Evolutionary conservation across 116 monocot genomes (phyloP), one percentile per base, ranked within the genome.

Genomic region (Trichopus zeylanicus): DNA sequence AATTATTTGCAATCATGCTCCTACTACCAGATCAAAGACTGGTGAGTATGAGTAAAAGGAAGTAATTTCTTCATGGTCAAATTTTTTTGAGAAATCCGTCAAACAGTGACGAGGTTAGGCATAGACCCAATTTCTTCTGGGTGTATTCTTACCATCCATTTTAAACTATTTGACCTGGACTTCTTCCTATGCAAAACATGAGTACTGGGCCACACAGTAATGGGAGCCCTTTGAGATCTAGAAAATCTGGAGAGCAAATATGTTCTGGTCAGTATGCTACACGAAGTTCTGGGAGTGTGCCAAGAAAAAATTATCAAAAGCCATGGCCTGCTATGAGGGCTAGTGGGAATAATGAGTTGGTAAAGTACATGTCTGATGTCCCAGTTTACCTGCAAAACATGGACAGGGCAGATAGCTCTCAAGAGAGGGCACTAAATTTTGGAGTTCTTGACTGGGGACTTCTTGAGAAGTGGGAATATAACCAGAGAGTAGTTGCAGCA

Each of bases 361-460:
- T 76, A 48, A 76, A 66, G 18, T 49, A 76, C 56, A 70, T 70
- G 70, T 70, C 70, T 47, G 66, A 46, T 30, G 56, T 76, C 16
- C 76, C 76, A 12, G 29, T 39, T 28, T 76, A 76, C 62, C 70
- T 76, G 30, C 76, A 66, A 25, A 13, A 48, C 21, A 13, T 26
- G 25, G 61, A 65, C 28, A 55, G 7, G 12, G 65, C 48, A 49
- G 66, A 66, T 15, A 31, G 46, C 33, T 24, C 61, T 61, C 72
- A 81, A 15, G 76, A 66, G 19, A 76, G 71, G 38, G 73, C 76
- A 31, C 60, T 75, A 22, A 72, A 76, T 54, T 38, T 76, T 76
- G 81, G 76, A 69, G 76, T 81, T 57, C 61, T 76, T 51, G 69
- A 81, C 16, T 81, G 75, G 75, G 62, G 72, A 23, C 60, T 49